These are phyloP conservation scores for Mycena haematopus DNA, from an alignment of 768 basidiomycete species.

Conservation along the genomic window DNA sequence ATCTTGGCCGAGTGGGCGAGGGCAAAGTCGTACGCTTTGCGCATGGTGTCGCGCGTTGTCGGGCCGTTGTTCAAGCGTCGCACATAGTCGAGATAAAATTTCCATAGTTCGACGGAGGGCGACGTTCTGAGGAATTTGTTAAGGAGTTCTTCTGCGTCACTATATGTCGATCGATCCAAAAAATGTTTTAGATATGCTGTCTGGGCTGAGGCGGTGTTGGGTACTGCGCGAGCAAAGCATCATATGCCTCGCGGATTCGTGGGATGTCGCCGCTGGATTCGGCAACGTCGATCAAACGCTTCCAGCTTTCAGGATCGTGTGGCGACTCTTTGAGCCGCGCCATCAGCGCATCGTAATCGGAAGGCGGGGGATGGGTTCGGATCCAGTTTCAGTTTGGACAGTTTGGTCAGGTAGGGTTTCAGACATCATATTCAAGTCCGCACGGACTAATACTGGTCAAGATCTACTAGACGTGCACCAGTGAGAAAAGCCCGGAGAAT, in stretches of 20 bases:
- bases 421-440: conserved; percentile 30
- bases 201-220: conserved; percentile 91
- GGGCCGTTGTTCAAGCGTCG: conserved; percentile 75
- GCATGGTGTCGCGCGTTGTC: conserved; percentile 74
- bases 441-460: conserved; percentile 24
- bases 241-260: conserved; percentile 82
- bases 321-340: conserved; percentile 69
- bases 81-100: conserved; percentile 93
- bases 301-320: conserved; percentile 80
- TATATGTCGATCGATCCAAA: conserved; percentile 67
- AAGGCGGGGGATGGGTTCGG: conserved; percentile 41
- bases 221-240: conserved; percentile 81
- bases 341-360: conserved; percentile 70
- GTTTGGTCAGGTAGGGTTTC: conserved; percentile 22
- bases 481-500: conserved; percentile 13
- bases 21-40: conserved; percentile 93
- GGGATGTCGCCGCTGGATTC: conserved; percentile 80
- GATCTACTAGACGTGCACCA: conserved; percentile 24
- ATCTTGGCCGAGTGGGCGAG: conserved; percentile 88
- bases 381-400: conserved; percentile 37
- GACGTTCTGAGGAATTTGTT: conserved; percentile 84
- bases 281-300: conserved; percentile 77
- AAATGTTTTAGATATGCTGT: conserved; percentile 85
- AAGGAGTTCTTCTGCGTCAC: conserved; percentile 87
- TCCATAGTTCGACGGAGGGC: conserved; percentile 90